Base-by-base conservation (phyloP, 2,329 filamentous ascomycete genomes). In the Hymenoscyphus salicellus region DNA sequence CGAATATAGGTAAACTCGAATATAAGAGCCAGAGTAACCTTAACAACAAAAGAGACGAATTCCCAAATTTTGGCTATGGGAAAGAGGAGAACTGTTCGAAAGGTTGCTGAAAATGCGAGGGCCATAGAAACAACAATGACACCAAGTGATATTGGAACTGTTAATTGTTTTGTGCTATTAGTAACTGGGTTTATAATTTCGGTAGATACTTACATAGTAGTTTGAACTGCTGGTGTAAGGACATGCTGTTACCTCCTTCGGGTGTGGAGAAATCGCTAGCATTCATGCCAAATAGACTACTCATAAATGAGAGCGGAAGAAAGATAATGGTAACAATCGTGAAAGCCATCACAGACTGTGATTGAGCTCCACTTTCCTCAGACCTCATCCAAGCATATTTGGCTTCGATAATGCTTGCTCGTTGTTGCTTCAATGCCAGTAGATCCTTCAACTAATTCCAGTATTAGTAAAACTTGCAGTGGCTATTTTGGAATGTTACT, bases 341-440 rank as follows among this genome's bases (percentile, higher is more conserved):
- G n/a, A 69, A 67, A 8, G 63, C 20, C 65, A 69, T 67, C 23
- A 67, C 65, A 1, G 65, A 65, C n/a, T 61, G 32, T 16, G 79
- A 77, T 63, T 82, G 79, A 5, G 72, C 74, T 5, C 78, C 75
- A 0, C 74, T 77, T 55, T 81, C 77, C 0, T 79, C 74, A 0
- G 74, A 75, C 38, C 80, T 77, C 43, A 73, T 76, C 11, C 78
- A 71, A 0, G 79, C 72, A 20, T 78, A 74, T 73, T 76, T 77
- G 0, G 80, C 79, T 64, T 82, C 77, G 2, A 81, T 72, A 0
- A 81, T 76, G 38, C 77, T 76, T 0, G 79, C 78, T 63, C 81
- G 79, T 64, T 82, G 79, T 43, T 81, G 79, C 63, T 81, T 81
- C 30, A 82, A 70, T 0, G 71, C 74, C 1, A 81, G 70, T 0